Evolutionary conservation across 345 rosid genomes (phyloP), one percentile per base, ranked within the genome.

Genomic region (rapeseed (Brassica napus)): DNA sequence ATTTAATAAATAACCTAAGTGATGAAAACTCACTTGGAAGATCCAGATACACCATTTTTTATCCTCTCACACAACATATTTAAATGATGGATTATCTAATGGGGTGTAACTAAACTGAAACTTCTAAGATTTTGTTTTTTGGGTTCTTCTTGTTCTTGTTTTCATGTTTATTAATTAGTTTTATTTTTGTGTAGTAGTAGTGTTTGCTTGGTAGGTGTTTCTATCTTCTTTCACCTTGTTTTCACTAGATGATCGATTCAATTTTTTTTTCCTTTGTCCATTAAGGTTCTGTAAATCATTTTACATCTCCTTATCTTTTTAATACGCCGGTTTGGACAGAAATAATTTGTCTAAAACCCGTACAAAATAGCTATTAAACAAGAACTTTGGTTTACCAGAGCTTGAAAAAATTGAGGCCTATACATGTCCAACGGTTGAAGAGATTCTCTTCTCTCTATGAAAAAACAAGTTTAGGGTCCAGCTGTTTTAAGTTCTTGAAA

Each of bases 401-500:
- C 69, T 65, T 65, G 15, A 9, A 65, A 37, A 10, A 9, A 10
- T 18, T 32, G 65, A 57, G 26, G 52, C 18, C 52, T 18, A n/a
- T 39, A 24, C 28, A 24, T 39, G 67, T 39, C 35, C 8, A 61
- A 31, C 11, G 28, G 62, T 68, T 31, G 67, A 59, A 62, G 31
- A 28, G 60, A 21, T 3, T 23, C 6, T 60, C 21, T 3, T 23
- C 11, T 60, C 58, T 78, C 11, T 18, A 59, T 28, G 54, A 69
- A 69, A 58, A 61, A 77, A n/a, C 16, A 65, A 26, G 14, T 39
- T 23, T 9, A 72, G 68, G 67, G 77, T 65, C 77, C 28, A 69
- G 76, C 42, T 69, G 55, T 74, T 52, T 69, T 80, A 65, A 69
- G 28, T 63, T 74, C 70, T 80, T 64, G 79, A 75, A 80, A 74